Base-by-base conservation (phyloP, 2,329 filamentous ascomycete species). In the Arthroderma sp. region DNA sequence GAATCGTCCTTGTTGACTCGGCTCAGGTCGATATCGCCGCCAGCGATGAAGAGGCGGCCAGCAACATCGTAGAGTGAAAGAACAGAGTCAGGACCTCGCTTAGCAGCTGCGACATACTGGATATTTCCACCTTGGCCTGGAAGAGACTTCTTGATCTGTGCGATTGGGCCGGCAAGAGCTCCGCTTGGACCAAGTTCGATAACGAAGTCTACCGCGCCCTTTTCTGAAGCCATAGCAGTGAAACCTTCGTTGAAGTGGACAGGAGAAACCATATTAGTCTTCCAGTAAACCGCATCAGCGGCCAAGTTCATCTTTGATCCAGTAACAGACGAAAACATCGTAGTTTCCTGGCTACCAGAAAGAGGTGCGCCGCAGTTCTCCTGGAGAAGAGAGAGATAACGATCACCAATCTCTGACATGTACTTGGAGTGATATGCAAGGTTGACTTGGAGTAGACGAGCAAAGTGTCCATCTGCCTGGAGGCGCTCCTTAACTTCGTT, bases 171-270 rank as follows among this genome's bases (percentile, higher is more conserved):
- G 3, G 38, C 11, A 3, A 53, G 40, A 10, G 51, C 36, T 22
- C 45, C 36, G 33, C 51, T 48, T 4, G 48, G 50, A 9, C 50
- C 48, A 22, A 53, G 42, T 33, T 53, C 48, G 33, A 51, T 11
- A n/a, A 50, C 31, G n/a, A 34, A 8, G 32, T 42, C 38, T 4
- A 34, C 31, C 10, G 11, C 30, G 22, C 31, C 22, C 8, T 36
- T 36, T 11, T 27, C 36, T 22, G 27, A 27, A 15, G 34, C n/a
- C 9, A 44, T 29, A 4, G 28, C 37, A 11, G 28, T 8, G 7
- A 29, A 15, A 28, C 27, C 38, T 27, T 40, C 22, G 15, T 8
- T 22, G 30, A 45, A 45, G n/a, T 30, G 36, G 7, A 45, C 43
- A 2, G 43, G 43, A 4, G n/a, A 27, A 5, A 28, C 27, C 36